Percentiles rank a stretch among this genome's conserved stretches.
Evolutionary conservation across 495 filamentous ascomycete genomes (phyloP).

Genomic region (Neurospora sp.): DNA sequence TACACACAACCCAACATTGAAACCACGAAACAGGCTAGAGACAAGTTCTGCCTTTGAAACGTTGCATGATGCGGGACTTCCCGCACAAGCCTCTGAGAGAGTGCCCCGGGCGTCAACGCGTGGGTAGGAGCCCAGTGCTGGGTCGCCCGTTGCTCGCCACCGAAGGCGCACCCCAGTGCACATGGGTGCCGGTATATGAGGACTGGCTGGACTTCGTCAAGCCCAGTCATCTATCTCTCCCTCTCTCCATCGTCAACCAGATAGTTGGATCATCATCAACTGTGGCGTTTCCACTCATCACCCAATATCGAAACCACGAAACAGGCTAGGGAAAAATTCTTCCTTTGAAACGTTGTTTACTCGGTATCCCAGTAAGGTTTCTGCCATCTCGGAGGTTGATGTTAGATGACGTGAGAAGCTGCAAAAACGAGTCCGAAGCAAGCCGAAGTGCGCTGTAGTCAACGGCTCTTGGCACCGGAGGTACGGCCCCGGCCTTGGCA

Average conservation of each 20-base stretch:
- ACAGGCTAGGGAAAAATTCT: neutral
- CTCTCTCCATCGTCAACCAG: too few species aligned
- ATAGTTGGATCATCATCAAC: too few species aligned
- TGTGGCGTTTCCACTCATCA: too few species aligned
- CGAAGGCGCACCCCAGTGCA: too few species aligned
- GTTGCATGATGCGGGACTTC: neutral
- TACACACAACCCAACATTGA: neutral
- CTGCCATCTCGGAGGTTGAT: neutral
- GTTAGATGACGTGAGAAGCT: neutral
- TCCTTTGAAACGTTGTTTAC: neutral
- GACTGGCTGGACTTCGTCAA: too few species aligned
- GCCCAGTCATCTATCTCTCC: too few species aligned
- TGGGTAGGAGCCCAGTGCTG: too few species aligned
- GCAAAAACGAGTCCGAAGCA: neutral
- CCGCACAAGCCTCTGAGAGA: too few species aligned
- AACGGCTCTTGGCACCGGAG: neutral
- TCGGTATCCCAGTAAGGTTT: neutral
- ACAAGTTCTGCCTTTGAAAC: neutral
- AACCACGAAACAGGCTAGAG: neutral
- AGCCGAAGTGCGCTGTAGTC: neutral
- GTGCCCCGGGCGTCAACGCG: too few species aligned
- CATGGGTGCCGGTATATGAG: too few species aligned
- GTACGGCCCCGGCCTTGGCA: neutral
- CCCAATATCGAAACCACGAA: neutral
- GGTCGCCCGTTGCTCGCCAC: too few species aligned